Evolutionary conservation across 306 rosid species (phyloP).

Genomic region (Calophaca sinica): DNA sequence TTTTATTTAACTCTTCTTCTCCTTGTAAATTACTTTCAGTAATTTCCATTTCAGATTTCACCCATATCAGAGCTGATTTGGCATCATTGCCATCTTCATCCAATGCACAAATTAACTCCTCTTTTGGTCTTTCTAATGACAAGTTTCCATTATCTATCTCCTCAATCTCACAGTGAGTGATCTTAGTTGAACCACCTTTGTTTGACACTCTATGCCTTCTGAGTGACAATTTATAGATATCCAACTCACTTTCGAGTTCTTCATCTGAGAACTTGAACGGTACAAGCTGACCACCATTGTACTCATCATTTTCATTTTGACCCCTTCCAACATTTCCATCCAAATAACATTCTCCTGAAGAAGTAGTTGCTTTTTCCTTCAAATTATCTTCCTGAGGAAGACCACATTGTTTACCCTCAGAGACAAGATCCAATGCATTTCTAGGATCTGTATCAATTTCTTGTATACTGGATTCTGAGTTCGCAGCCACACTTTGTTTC

Average conservation of each 20-base stretch:
- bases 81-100: constrained; percentile 43
- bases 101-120: constrained; percentile 13
- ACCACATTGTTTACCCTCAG: constrained; percentile 44
- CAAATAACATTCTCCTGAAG: constrained; percentile 52
- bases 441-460: constrained; percentile 51
- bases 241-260: constrained; percentile 52
- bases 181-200: constrained; percentile 53
- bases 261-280: constrained; percentile 49
- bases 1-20: constrained; percentile 25
- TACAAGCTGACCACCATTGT: constrained; percentile 48
- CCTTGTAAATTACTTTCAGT: constrained; percentile 36
- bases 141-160: constrained; percentile 46
- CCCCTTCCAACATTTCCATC: constrained; percentile 46
- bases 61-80: constrained; percentile 42
- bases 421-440: constrained; percentile 39
- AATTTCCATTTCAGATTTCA: constrained; percentile 44
- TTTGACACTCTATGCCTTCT: constrained; percentile 54
- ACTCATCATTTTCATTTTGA: constrained; percentile 41
- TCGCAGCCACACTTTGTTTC: constrained; percentile 47
- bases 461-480: constrained; percentile 46
- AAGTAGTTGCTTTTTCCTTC: constrained; percentile 47
- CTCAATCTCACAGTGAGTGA: constrained; percentile 53
- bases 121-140: constrained; percentile 39
- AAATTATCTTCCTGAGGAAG: constrained; percentile 31
- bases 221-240: constrained; percentile 46